phyloP scores from a whole-genome alignment of 441 rosid genomes.

The Arabidopsis hybrid region DNA sequence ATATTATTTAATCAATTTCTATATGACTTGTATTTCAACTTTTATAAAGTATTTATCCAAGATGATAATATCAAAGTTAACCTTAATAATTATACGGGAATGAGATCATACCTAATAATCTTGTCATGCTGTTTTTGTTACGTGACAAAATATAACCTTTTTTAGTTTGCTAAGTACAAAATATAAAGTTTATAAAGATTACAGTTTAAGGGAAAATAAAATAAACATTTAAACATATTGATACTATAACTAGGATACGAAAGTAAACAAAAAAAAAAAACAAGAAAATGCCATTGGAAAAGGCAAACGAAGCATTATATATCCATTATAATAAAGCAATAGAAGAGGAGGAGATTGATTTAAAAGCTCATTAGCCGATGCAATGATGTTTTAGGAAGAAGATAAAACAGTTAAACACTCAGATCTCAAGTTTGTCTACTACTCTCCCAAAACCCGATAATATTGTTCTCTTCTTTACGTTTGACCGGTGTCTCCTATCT shows the following conservation, averaged over 20 bases:
- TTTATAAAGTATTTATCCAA: not conserved
- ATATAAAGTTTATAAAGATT: not conserved
- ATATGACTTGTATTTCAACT: not conserved
- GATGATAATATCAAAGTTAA: not conserved
- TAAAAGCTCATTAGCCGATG: too few relatives aligned
- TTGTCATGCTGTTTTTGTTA: slow-evolving; percentile 15
- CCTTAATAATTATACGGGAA: not conserved
- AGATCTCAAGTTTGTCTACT: too few relatives aligned
- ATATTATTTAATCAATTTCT: not conserved
- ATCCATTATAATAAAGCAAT: too few relatives aligned
- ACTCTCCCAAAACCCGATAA: too few relatives aligned
- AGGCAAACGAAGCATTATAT: not conserved
- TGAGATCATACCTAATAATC: not conserved
- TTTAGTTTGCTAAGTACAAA: not conserved
- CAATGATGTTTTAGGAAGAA: too few relatives aligned
- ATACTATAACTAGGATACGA: not conserved
- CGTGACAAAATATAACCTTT: too few relatives aligned
- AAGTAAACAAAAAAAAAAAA: too few relatives aligned
- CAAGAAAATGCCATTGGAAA: slow-evolving; percentile 4
- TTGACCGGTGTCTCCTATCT: too few relatives aligned
- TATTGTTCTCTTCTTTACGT: too few relatives aligned
- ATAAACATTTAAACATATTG: not conserved
- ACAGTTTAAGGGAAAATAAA: not conserved
- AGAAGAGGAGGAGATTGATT: too few relatives aligned
- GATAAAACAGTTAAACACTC: too few relatives aligned